phyloP scores from a whole-genome alignment of 108 stramenopile species.

The Conticribra weissflogii region DNA sequence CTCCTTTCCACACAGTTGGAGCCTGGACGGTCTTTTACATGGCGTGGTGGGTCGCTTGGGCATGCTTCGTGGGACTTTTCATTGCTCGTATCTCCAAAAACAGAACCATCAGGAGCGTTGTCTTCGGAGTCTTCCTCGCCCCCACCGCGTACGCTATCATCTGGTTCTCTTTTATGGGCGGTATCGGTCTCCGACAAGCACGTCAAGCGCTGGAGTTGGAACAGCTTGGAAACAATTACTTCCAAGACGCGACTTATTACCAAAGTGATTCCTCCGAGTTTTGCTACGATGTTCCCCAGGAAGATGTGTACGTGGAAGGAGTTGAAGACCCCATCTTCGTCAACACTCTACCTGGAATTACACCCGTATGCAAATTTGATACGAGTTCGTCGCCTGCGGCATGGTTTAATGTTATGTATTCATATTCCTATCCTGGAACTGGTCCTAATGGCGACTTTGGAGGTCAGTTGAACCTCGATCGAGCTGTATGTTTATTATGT shows the following conservation, averaged over 20 bases:
- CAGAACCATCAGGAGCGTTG: conserved; percentile 54
- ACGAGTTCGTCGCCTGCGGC: conserved; percentile 16
- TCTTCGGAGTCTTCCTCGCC: conserved; percentile 37
- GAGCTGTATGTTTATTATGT: not conserved
- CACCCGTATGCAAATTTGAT: conserved; percentile 53
- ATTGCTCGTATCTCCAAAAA: conserved; percentile 69
- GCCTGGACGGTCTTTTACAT: conserved; percentile 37
- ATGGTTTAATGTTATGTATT: conserved; percentile 64
- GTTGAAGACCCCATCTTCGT: conserved; percentile 39
- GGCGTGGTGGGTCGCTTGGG: conserved; percentile 78
- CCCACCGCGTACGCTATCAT: conserved; percentile 53
- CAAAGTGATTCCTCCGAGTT: conserved; percentile 17
- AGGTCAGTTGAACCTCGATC: not conserved
- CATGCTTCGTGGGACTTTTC: conserved; percentile 72
- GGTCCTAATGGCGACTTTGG: conserved; percentile 34
- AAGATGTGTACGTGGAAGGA: conserved; percentile 33
- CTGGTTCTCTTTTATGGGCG: conserved; percentile 66
- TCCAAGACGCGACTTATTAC: conserved; percentile 36
- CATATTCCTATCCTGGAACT: conserved; percentile 49
- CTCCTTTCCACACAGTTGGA: not conserved
- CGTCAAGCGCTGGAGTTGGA: conserved; percentile 56
- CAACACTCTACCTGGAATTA: conserved; percentile 48
- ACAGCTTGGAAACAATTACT: conserved; percentile 22
- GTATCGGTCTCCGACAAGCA: conserved; percentile 58
- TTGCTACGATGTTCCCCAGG: conserved; percentile 62